Evolutionary conservation across 2,329 filamentous ascomycete species (phyloP), one percentile per base, ranked within the genome.

Genomic region (Pezicula radicicola): DNA sequence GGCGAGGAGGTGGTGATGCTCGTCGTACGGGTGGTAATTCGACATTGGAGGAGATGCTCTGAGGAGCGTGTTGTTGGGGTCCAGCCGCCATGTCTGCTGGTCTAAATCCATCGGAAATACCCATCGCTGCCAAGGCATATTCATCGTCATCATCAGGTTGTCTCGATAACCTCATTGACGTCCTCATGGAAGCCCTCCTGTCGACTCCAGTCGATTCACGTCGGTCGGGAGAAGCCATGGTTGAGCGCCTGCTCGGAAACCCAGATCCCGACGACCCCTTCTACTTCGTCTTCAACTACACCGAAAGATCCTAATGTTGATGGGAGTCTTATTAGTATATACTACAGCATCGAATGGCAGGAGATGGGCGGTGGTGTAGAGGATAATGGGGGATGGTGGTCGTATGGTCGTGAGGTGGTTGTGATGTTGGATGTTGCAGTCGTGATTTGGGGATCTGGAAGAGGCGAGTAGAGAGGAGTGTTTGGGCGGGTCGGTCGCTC

Each of bases 61-160:
- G 48, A 36, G 46, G 54, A 19, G 53, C 52, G 37, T 50, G 55
- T 21, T 57, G 53, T 51, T 54, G 59, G 47, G 56, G 55, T 18
- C 51, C 51, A 45, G 46, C 46, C 39, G 48, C 50, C 45, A 47
- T 27, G 44, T 54, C 49, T 13, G 47, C 53, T 18, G 76, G 77
- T 52, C 76, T 70, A 59, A 78, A 80, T 48, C 77, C 78, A 60
- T 81, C 78, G 15, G 79, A 75, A 51, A 84, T 73, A 47, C 73
- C 72, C 67, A 77, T 72, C 27, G 74, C 77, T 46, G 69, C 69
- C 62, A 80, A 60, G 57, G 76, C 75, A 53, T 78, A 80, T 41
- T 73, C 69, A 28, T 78, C 73, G 33, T 79, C 75, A 55, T 75
- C 71, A 47, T 66, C 50, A 52, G 51, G 60, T 57, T 50, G 66